Conservation (phyloP, 495 filamentous ascomycete species). For the Polyplosphaeria fusca region DNA sequence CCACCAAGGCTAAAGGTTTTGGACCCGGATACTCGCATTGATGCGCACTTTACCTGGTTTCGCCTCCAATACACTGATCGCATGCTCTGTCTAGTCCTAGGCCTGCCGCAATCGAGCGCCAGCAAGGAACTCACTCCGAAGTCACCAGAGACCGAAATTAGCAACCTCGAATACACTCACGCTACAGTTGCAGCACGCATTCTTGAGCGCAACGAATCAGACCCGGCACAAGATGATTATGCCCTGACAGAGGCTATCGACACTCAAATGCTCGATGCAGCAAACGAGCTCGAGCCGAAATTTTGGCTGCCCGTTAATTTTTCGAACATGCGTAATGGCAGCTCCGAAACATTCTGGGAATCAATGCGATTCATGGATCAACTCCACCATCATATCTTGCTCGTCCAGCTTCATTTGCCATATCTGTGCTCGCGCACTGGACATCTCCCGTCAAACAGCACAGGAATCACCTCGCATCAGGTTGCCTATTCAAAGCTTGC, state of each 20-base stretch:
- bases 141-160: background rate
- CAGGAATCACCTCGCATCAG: background rate
- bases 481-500: conserved; percentile 42
- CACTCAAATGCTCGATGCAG: conserved; percentile 1
- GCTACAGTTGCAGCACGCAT: conserved; percentile 7
- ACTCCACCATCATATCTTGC: conserved; percentile 2
- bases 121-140: conserved; percentile 28
- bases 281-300: conserved; percentile 23
- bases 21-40: background rate
- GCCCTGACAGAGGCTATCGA: conserved; percentile 14
- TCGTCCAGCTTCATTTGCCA: conserved; percentile 22
- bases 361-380: conserved; percentile 26
- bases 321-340: background rate
- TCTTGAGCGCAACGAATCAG: conserved; percentile 14
- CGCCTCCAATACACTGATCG: conserved; percentile 39
- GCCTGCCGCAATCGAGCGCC: conserved; percentile 35
- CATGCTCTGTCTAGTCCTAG: conserved; percentile 40
- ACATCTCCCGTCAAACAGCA: background rate
- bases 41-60: conserved; percentile 39
- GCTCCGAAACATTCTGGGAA: conserved; percentile 15
- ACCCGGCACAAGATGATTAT: background rate
- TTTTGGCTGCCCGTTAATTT: conserved; percentile 23
- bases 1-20: background rate
- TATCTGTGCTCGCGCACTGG: conserved; percentile 1
- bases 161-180: conserved; percentile 35